A percentile compares a stretch with the other conserved stretches of the same genome.
These are phyloP conservation scores for Barbarea vulgaris DNA, from an alignment of 345 rosid species.

Conservation along the genomic window DNA sequence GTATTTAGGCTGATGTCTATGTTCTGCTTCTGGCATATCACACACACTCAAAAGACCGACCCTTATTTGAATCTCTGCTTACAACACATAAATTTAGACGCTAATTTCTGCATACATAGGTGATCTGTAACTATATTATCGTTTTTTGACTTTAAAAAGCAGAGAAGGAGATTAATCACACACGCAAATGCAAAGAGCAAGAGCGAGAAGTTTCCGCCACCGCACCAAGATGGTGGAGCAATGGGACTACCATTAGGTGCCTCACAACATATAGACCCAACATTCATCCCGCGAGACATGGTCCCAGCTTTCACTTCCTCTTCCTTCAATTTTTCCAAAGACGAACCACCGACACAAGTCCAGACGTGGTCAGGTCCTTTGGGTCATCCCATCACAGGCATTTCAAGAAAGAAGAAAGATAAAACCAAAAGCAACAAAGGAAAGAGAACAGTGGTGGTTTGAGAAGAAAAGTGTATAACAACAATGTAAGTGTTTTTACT, in stretches of 20 bases:
- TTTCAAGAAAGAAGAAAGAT: conserved; percentile 39
- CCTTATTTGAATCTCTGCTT: not conserved
- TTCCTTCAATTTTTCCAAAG: conserved; percentile 66
- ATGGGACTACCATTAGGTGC: conserved; percentile 80
- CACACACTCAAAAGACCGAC: not conserved
- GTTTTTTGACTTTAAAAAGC: conserved; percentile 26
- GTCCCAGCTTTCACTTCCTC: conserved; percentile 65
- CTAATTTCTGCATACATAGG: not conserved
- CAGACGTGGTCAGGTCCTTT: conserved; percentile 99
- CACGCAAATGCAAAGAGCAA: conserved; percentile 95
- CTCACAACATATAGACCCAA: conserved; percentile 79
- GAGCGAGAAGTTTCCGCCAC: conserved; percentile 98
- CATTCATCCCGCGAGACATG: conserved; percentile 51
- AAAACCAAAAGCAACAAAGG: conserved; percentile 41
- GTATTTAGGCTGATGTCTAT: not conserved
- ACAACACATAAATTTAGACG: not conserved
- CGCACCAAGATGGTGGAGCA: conserved; percentile 93
- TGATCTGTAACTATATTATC: not conserved
- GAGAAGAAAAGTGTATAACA: conserved; percentile 23
- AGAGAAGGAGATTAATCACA: conserved; percentile 85
- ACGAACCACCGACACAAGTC: conserved; percentile 50
- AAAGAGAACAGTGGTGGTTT: conserved; percentile 37
- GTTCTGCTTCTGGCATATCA: conserved; percentile 11
- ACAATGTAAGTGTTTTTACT: conserved; percentile 30
- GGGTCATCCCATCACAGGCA: conserved; percentile 45